Percentiles rank a stretch among this genome's conserved stretches.
Conservation (phyloP, 2,329 filamentous ascomycete species). For the Aspergillus texensis region DNA sequence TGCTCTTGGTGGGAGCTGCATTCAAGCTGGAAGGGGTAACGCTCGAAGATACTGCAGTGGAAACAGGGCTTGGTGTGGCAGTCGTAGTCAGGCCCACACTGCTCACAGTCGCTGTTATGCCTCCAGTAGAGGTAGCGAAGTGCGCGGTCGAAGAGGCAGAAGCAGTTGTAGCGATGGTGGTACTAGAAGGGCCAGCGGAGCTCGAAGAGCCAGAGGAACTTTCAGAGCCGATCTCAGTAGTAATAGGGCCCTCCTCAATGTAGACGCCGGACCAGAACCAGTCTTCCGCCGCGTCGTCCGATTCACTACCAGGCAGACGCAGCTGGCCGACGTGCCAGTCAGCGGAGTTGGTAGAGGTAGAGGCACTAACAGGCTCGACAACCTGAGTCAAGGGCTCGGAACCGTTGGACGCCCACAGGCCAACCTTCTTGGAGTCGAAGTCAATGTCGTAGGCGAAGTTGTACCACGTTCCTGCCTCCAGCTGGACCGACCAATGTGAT, state of each 20-base stretch:
- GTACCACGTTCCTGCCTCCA: constrained; percentile 69
- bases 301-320: constrained; percentile 59
- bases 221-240: background rate
- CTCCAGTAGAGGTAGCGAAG: background rate
- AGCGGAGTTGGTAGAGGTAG: constrained; percentile 66
- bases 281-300: constrained; percentile 62
- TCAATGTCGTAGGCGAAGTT: constrained; percentile 76
- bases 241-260: constrained; percentile 57
- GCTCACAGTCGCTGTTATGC: background rate
- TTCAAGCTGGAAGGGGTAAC: background rate
- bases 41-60: background rate
- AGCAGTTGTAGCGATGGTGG: background rate
- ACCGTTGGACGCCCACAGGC: constrained; percentile 73
- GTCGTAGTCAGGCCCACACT: background rate
- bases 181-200: background rate
- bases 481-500: constrained; percentile 65
- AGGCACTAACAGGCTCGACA: constrained; percentile 62
- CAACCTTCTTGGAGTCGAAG: constrained; percentile 64
- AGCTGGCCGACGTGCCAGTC: constrained; percentile 75
- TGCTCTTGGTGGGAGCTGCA: background rate
- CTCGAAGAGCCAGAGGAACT: background rate
- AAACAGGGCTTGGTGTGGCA: background rate
- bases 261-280: constrained; percentile 74
- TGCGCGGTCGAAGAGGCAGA: background rate
- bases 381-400: constrained; percentile 59